These are phyloP conservation scores for Copromyces sp. DNA, from an alignment of 495 filamentous ascomycete genomes.

Conservation along the genomic window DNA sequence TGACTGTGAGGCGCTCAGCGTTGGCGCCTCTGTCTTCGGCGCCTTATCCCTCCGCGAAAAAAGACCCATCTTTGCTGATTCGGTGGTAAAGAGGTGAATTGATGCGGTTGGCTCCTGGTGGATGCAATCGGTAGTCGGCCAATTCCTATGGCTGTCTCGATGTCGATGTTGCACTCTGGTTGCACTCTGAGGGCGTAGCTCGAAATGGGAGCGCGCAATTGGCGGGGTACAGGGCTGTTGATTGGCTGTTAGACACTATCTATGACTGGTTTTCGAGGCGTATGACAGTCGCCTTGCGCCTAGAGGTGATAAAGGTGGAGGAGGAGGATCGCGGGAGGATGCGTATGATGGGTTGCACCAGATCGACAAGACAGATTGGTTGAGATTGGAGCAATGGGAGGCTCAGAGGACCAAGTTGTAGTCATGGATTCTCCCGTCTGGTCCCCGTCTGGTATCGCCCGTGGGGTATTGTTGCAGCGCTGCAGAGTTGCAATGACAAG, in stretches of 20 bases:
- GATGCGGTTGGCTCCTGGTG: background rate
- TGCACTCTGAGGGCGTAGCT: constrained; percentile 10
- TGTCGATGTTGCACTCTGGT: background rate
- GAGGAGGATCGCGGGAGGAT: background rate
- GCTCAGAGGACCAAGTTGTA: background rate
- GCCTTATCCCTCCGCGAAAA: constrained; percentile 41
- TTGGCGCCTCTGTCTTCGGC: constrained; percentile 28
- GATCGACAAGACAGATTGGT: background rate
- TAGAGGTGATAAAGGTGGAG: background rate
- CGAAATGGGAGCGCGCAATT: constrained; percentile 3
- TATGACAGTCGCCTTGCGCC: background rate
- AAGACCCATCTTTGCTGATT: constrained; percentile 34
- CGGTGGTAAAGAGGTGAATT: constrained; percentile 4
- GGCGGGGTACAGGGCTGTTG: background rate
- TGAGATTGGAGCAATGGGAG: background rate
- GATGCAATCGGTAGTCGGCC: constrained; percentile 9
- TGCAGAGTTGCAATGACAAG: background rate
- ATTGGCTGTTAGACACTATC: constrained; percentile 5
- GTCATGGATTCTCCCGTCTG: background rate
- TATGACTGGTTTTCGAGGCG: background rate
- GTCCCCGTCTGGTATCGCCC: background rate
- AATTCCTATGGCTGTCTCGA: background rate
- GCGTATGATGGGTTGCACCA: background rate
- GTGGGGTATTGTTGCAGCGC: background rate
- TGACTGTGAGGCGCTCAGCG: constrained; percentile 22